Base-by-base conservation (phyloP, 768 basidiomycete species). In the Lepiota subincarnata region DNA sequence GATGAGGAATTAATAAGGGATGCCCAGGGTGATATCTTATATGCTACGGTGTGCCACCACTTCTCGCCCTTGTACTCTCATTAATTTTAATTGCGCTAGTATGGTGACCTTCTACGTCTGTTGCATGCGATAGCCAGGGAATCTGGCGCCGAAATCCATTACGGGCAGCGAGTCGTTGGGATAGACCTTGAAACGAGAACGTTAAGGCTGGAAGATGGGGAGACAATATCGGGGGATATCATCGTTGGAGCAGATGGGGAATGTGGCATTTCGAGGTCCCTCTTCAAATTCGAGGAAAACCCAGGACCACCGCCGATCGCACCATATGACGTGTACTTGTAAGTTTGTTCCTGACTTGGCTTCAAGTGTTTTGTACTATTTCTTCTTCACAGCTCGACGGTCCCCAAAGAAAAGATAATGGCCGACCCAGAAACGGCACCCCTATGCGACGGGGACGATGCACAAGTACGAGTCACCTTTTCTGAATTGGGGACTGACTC, bases 181-280 rank as follows among this genome's bases (percentile, higher is more conserved):
- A 55, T 73, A 20, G 67, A 73, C 46, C 43, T 64, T n/a, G 48
- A 63, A 18, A 55, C 52, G 26, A 63, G 65, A 26, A 63, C 58
- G 39, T 73, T 76, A 6, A 71, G 60, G 0, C 57, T 74, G 3
- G 66, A 67, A 8, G 69, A 67, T 7, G 81, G 82, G 2, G 66
- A 73, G 35, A 67, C 63, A 8, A 46, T 82, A 8, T 63, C 55
- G 4, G 79, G 75, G n/a, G 76, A 84, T 60, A 70, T 83, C 19
- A 70, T 84, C 53, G 66, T 84, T 47, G 82, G 82, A 12, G 81
- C 83, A 1, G 83, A 84, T 57, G 83, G 83, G 2, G 58, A 61
- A 20, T 57, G 60, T 4, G 79, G 81, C 18, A 19, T 76, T 31
- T 65, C 73, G 5, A 60, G 71, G 36, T 65, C 61, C 20, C 60